Base-by-base conservation (phyloP, 768 basidiomycete species). In the Antrodiella citrinella region DNA sequence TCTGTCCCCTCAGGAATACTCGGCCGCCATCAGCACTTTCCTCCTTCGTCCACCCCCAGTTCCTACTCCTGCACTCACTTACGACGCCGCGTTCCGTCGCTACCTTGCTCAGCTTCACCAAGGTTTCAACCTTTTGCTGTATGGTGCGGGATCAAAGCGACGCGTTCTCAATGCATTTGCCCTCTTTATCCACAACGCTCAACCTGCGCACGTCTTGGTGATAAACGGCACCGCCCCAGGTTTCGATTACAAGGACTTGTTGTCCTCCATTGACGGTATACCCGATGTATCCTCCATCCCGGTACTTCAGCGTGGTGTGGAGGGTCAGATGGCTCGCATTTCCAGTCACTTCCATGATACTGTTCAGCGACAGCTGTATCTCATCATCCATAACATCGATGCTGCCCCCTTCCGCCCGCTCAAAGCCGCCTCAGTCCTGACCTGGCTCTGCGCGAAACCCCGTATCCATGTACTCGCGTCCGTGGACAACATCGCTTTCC, bases 381-480 rank as follows among this genome's bases (percentile, higher is more conserved):
- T 98, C 53, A 67, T 95, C 60, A 70, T 96, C 20, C 92, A 98
- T 72, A 94, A 89, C 67, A 82, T 97, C 65, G 94, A 97, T 59
- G 75, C 85, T 0, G 74, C 83, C 0, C 68, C 79, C 4, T 69
- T 96, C 21, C 86, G 91, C 35, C 65, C 74, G 1, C 58, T 75
- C 18, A 84, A 83, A 57, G 71, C 82, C 18, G 79, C 81, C 59
- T 72, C 85, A 1, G 72, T 77, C 38, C 75, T 98, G 30, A 78
- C 83, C 0, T 71, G 86, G 15, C 77, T 97, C 41, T 86, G 86
- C 0, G 75, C 81, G 19, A 80, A 77, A 46, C 81, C 84, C 4
- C 73, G 77, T 54, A 84, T 97, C 54, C 93, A 93, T 65, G 63
- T 98, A 55, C 72, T 82, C 44, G 86, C 87, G 0, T 91, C 92